phyloP scores from a whole-genome alignment of 2,329 filamentous ascomycete species.

The Cladosporium sp. region DNA sequence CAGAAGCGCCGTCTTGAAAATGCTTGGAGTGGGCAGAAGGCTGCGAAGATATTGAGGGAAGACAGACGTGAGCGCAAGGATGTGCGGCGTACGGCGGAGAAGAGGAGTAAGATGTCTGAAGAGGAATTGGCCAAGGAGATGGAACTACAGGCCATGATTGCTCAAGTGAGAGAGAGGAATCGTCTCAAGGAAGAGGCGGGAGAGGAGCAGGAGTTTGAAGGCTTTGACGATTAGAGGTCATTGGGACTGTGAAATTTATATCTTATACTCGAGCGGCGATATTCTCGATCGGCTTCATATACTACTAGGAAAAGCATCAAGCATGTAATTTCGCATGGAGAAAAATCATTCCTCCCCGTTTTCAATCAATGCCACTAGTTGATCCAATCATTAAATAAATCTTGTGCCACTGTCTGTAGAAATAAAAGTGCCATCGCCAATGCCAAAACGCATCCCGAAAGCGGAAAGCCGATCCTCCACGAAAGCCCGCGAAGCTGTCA shows the following conservation, averaged over 20 bases:
- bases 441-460: not conserved
- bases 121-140: constrained; percentile 26
- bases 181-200: constrained; percentile 18
- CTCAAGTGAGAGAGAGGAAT: constrained; percentile 22
- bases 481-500: not conserved
- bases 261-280: not conserved
- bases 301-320: not conserved
- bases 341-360: not conserved
- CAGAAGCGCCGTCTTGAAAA: constrained; percentile 36
- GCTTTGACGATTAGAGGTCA: constrained; percentile 14
- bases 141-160: constrained; percentile 23
- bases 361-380: not conserved
- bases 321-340: not conserved
- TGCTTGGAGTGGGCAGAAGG: constrained; percentile 38
- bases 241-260: not conserved
- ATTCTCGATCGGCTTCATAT: not conserved
- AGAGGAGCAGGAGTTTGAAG: constrained; percentile 22
- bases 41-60: constrained; percentile 22
- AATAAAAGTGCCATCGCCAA: not conserved
- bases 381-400: not conserved
- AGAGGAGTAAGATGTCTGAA: constrained; percentile 27
- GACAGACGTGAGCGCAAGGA: constrained; percentile 24
- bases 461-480: constrained; percentile 1
- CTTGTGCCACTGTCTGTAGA: not conserved
- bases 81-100: constrained; percentile 19